Evolutionary conservation across 257 asterid species (phyloP), one percentile per base, ranked within the genome.

Genomic region (Fraxinus americana): DNA sequence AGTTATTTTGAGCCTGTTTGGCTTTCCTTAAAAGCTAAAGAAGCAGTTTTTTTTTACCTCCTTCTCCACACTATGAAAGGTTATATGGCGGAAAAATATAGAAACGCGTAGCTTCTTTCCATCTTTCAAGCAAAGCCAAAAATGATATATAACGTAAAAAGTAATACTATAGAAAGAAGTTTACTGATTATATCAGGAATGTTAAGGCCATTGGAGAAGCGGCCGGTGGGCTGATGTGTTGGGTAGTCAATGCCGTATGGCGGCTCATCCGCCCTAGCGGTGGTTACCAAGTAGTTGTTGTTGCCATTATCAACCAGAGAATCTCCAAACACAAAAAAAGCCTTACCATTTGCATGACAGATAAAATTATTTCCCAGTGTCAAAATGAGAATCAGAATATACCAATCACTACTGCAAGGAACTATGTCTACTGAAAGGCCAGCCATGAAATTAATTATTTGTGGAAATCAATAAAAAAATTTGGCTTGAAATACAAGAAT

Each of bases 211-310:
- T 86, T 86, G 11, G 87, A 83, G 80, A 86, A 86, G 35, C 86
- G 89, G 4, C 87, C 89, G 1, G 87, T 86, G 74, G 89, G 84
- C 2, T 70, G 82, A 48, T 86, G 89, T 5, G 86, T 70, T 0
- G 87, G 89, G 81, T 81, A 79, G 83, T 86, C 89, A 61, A 83
- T 81, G 38, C 89, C 89, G 7, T 83, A 83, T 0, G 89, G 89
- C 0, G 84, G 86, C 2, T 87, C 71, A 2, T 86, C 89, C 1
- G 89, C 89, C 81, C 89, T 79, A 4, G 87, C 89, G 0, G 87
- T 83, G 52, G 89, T 86, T 70, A 67, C 73, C 41, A 86, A 72
- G 78, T 83, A 86, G 77, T 86, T 86, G 79, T 86, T 86, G 79
- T 86, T 86, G 39, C 89, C 89, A 14, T 83, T 86, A 76, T 86